These are phyloP conservation scores for Sporothrix variecibatus DNA, from an alignment of 2,329 filamentous ascomycete genomes.

Conservation along the genomic window DNA sequence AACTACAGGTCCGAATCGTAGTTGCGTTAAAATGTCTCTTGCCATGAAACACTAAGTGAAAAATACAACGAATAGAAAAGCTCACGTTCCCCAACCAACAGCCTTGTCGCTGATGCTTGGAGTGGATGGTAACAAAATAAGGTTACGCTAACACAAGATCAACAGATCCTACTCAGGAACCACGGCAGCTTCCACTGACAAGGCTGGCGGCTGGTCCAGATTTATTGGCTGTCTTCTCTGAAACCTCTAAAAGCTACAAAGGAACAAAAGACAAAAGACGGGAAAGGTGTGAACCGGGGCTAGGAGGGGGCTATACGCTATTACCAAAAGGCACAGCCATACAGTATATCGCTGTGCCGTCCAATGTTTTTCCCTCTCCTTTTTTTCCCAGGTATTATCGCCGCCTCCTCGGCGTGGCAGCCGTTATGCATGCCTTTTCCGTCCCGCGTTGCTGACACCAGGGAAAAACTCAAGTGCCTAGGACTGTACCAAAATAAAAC, in stretches of 20 bases:
- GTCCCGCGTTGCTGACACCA: neutral
- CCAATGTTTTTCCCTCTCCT: neutral
- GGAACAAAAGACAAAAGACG: neutral
- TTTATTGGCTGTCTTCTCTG: neutral
- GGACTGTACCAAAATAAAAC: neutral
- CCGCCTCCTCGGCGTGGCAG: neutral
- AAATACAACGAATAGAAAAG: neutral
- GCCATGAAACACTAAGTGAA: neutral
- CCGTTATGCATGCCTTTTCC: neutral
- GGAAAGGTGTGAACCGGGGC: neutral
- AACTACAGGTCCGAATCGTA: neutral
- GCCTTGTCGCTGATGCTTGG: neutral
- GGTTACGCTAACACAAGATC: neutral
- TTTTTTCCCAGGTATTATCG: neutral
- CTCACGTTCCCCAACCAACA: neutral
- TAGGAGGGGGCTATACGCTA: neutral
- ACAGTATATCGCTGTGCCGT: slow-evolving; percentile 1
- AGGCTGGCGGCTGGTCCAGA: slow-evolving; percentile 3
- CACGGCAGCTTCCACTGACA: neutral
- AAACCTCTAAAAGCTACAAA: neutral
- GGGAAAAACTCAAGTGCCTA: neutral
- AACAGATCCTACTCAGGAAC: neutral
- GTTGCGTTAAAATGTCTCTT: neutral
- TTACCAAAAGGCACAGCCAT: neutral
- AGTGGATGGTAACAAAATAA: neutral